Evolutionary conservation across 2,329 filamentous ascomycete species (phyloP), one percentile per base, ranked within the genome.

Genomic region (Penicillium sp.): DNA sequence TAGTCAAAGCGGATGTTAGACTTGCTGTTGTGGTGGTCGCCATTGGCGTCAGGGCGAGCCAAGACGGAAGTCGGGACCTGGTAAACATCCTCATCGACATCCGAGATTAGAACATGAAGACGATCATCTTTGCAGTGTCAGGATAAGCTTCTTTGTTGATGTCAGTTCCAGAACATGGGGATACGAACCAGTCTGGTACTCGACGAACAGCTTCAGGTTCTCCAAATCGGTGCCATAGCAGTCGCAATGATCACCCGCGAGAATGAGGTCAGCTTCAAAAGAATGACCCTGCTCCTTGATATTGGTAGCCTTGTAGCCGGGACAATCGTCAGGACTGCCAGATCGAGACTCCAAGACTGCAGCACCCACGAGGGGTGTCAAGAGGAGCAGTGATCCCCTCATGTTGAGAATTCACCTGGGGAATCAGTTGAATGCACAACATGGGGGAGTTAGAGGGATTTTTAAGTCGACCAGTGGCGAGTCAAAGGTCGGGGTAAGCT

Each of bases 61-160:
- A 93, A 78, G 28, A 91, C 85, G 2, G 83, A 83, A 38, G 88
- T 86, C 12, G 90, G 90, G 1, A 94, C 85, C 71, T 93, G 90
- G 68, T 90, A 94, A 49, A 90, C 88, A 31, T 86, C 82, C 63
- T 88, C 83, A n/a, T 79, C 84, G 5, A 83, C 81, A 73, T 94
- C 90, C 63, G 88, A 86, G 57, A 92, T 90, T 68, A 89, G 84
- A 69, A 92, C 86, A 70, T 91, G 90, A 3, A 92, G 82, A n/a
- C 89, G 87, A 22, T 83, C 80, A 47, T 86, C 87, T 88, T 57
- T 14, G n/a, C 55, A 6, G 3, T 5, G 22, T 57, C 14, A 55
- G n/a, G 28, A 43, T 54, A 22, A 38, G 31, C 28, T 28, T 35
- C 45, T 22, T 37, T 25, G 11, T 49, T 22, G 12, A 22, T 38